These are phyloP conservation scores for Echinochloa phyllopogon DNA, from an alignment of 176 grass and related monocot genomes.

Conservation along the genomic window DNA sequence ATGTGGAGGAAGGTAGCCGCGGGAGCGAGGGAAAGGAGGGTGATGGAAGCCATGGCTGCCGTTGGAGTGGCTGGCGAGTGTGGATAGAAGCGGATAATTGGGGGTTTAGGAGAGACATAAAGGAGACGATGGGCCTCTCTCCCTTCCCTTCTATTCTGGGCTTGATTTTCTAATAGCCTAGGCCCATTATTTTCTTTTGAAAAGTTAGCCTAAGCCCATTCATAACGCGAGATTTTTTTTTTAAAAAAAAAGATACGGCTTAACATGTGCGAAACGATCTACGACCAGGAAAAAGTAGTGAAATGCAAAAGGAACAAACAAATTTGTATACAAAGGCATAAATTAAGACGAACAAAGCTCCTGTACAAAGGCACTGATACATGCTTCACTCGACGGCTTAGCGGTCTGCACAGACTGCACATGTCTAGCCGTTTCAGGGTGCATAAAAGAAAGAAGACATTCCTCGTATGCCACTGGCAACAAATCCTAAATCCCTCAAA, in stretches of 20 bases:
- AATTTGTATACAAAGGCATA: slow-evolving; percentile 24
- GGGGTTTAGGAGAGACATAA: slow-evolving; percentile 21
- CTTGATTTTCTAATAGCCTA: background rate
- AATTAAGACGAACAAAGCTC: background rate
- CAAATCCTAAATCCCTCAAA: too few relatives aligned
- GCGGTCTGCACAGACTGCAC: background rate
- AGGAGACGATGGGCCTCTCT: background rate
- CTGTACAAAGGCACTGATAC: slow-evolving; percentile 5
- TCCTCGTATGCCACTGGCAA: too few relatives aligned
- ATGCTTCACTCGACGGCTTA: slow-evolving; percentile 7
- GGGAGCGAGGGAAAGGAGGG: slow-evolving; percentile 49
- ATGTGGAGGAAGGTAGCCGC: slow-evolving; percentile 46
- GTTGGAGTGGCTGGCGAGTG: slow-evolving; percentile 20
- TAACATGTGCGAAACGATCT: background rate
- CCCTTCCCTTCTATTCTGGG: background rate
- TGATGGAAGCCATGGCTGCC: slow-evolving; percentile 64
- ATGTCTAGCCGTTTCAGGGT: slow-evolving; percentile 12
- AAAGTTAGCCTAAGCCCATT: background rate
- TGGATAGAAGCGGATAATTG: slow-evolving; percentile 40
- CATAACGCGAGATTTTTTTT: background rate
- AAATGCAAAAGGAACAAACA: slow-evolving; percentile 6
- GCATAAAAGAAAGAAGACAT: background rate
- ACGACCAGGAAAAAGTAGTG: background rate
- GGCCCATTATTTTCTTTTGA: background rate
- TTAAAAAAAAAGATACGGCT: background rate